A percentile compares a stretch with the other conserved stretches of the same genome.
These are phyloP conservation scores for Candida hungchunana DNA, from an alignment of 805 yeast genomes.

Conservation along the genomic window DNA sequence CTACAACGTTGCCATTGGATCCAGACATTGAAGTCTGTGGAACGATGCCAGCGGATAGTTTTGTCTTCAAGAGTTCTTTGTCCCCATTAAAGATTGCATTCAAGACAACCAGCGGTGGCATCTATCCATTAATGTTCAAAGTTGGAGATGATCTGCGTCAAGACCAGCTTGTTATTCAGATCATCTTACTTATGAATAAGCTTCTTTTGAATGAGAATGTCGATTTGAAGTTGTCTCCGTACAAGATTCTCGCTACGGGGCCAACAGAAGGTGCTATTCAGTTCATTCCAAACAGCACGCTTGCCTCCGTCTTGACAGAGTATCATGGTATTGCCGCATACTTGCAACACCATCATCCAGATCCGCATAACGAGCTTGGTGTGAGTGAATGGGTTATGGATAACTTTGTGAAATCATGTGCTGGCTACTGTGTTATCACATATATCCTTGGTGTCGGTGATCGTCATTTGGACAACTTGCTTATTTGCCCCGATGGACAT, in stretches of 20 bases:
- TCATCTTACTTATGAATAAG: conserved; percentile 86
- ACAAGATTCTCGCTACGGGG: conserved; percentile 85
- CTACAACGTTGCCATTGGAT: conserved; percentile 76
- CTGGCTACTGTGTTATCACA: conserved; percentile 96
- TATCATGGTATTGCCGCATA: conserved; percentile 75
- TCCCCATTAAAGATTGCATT: conserved; percentile 84
- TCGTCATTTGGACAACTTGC: conserved; percentile 86
- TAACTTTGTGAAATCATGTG: conserved; percentile 89
- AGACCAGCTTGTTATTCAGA: conserved; percentile 95
- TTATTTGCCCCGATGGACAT: conserved; percentile 77
- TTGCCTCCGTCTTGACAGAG: conserved; percentile 71
- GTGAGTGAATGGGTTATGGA: conserved; percentile 68
- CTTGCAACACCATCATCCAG: conserved; percentile 63
- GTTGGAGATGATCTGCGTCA: conserved; percentile 94
- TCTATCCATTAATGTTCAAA: conserved; percentile 85
- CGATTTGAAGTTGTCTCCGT: conserved; percentile 83
- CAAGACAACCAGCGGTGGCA: conserved; percentile 46
- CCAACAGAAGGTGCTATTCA: conserved; percentile 90
- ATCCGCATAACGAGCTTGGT: conserved; percentile 32
- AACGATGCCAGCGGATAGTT: conserved; percentile 69
- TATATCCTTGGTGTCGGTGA: conserved; percentile 96
- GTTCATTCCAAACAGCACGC: conserved; percentile 88
- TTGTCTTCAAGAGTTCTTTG: conserved; percentile 87
- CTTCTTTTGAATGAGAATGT: conserved; percentile 84
- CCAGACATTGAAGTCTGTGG: conserved; percentile 75